Evolutionary conservation across 441 rosid species (phyloP), one percentile per base, ranked within the genome.

Genomic region (Isatis lusitanica): DNA sequence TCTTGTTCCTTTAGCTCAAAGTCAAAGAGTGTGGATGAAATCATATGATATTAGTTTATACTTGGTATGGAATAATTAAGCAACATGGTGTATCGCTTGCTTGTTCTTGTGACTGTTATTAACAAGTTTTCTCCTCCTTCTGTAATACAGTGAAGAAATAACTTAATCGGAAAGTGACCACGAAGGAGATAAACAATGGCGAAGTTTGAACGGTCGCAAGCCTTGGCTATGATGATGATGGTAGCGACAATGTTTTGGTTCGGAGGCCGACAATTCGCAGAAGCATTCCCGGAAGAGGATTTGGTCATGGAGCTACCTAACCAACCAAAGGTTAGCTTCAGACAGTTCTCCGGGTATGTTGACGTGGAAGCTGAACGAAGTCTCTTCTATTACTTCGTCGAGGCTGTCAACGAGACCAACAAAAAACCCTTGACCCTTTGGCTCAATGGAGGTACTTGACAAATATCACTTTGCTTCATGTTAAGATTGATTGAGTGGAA

Each of bases 381-480:
- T 85, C 83, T 93, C 83, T 93, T 90, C 71, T 93, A 93, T 70
- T 93, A 88, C 84, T 93, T 83, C 38, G 92, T 86, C 21, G 96
- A 91, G 70, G 94, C 96, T 39, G 86, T 80, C 3, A 73, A 72
- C 17, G 70, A 77, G 30, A 75, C 73, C 35, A 21, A 21, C 24
- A 21, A 21, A 2, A 91, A 83, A 72, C 92, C 98, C 35, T 90
- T 90, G 16, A 75, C 94, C 74, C 89, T 93, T 61, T 93, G 95
- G 98, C 95, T 91, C 80, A 94, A 90, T 81, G 96, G 97, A 86
- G 97, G 96, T 93, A 21, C 2, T 21, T 21, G 24, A 21, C 24
- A 21, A 21, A 21, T 21, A 1, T 21, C 24, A 2, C 24, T 21
- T 21, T 21, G 1, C 2, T 21, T 21, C 24, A 21, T 21, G 24